A percentile compares a stretch with the other conserved stretches of the same genome.
Evolutionary conservation across 768 basidiomycete species (phyloP).

Genomic region (Mycena maculata): DNA sequence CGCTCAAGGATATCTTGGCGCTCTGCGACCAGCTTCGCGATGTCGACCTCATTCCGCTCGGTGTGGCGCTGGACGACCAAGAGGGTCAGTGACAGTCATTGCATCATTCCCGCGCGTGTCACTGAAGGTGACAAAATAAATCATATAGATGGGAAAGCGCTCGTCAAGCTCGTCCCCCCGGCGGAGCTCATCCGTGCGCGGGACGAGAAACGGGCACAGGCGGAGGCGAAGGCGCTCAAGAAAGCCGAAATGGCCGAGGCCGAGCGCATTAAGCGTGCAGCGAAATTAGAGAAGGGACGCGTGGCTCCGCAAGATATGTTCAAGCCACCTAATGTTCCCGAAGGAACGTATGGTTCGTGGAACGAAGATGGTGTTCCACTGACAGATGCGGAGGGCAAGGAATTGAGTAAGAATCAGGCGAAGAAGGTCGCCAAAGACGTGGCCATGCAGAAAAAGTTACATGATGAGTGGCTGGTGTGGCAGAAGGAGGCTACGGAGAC

Average conservation of each 20-base stretch:
- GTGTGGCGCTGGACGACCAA: slow-evolving; percentile 96
- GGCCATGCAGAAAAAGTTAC: slow-evolving; percentile 78
- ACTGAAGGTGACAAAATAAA: slow-evolving; percentile 15
- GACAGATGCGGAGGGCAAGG: slow-evolving; percentile 86
- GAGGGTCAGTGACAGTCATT: slow-evolving; percentile 67
- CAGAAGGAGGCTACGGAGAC: too few species aligned
- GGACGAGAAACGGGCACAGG: slow-evolving; percentile 86
- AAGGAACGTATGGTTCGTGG: slow-evolving; percentile 85
- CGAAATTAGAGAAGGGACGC: slow-evolving; percentile 89
- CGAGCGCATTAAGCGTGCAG: slow-evolving; percentile 73
- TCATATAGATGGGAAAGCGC: slow-evolving; percentile 86
- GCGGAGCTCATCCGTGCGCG: slow-evolving; percentile 83
- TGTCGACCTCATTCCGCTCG: slow-evolving; percentile 89
- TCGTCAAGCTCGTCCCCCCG: slow-evolving; percentile 91
- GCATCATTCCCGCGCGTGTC: not conserved
- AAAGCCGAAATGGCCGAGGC: slow-evolving; percentile 78
- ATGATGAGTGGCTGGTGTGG: slow-evolving; percentile 85
- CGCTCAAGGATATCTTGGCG: slow-evolving; percentile 83
- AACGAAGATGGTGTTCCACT: slow-evolving; percentile 86
- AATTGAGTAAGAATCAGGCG: slow-evolving; percentile 80
- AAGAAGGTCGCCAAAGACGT: slow-evolving; percentile 86
- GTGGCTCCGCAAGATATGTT: slow-evolving; percentile 82
- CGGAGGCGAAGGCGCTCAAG: slow-evolving; percentile 81
- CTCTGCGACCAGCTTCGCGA: slow-evolving; percentile 93
- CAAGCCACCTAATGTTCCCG: slow-evolving; percentile 80